Conservation (phyloP, 140 eudicot genomes). For the Flaveria floridana region DNA sequence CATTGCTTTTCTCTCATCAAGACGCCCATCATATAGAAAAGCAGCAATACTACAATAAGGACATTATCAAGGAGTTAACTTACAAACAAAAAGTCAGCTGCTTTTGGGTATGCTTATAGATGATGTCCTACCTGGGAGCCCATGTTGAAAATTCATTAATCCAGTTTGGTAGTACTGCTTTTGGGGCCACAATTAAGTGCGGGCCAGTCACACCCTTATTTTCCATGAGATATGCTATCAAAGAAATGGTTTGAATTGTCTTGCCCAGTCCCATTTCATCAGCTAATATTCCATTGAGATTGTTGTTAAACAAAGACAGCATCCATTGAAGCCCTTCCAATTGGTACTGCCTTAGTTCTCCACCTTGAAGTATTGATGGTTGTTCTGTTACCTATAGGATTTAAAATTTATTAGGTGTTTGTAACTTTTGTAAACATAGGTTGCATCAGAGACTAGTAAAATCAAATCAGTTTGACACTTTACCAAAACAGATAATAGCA, state of each 20-base stretch:
- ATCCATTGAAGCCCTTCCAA: slow-evolving; percentile 99
- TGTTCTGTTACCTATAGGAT: slow-evolving; percentile 80
- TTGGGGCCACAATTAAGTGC: slow-evolving; percentile 95
- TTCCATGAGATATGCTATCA: slow-evolving; percentile 87
- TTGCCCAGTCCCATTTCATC: slow-evolving; percentile 99
- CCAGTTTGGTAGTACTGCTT: slow-evolving; percentile 99
- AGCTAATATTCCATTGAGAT: slow-evolving; percentile 92
- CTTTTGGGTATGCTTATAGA: slow-evolving; percentile 6
- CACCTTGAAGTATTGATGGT: slow-evolving; percentile 94
- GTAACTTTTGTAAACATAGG: slow-evolving; percentile 7
- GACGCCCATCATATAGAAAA: slow-evolving; percentile 88
- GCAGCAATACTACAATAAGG: slow-evolving; percentile 63
- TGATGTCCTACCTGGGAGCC: slow-evolving; percentile 77
- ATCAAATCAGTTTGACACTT: slow-evolving; percentile 6
- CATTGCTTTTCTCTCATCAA: slow-evolving; percentile 83
- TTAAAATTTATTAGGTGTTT: slow-evolving; percentile 21
- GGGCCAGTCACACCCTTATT: slow-evolving; percentile 96
- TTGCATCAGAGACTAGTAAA: slow-evolving; percentile 1
- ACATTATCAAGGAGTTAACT: slow-evolving; percentile 11
- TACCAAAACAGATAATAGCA: neutral
- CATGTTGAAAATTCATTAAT: slow-evolving; percentile 74
- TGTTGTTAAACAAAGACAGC: slow-evolving; percentile 90
- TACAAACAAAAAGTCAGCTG: slow-evolving; percentile 9
- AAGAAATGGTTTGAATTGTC: slow-evolving; percentile 89
- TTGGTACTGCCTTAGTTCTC: slow-evolving; percentile 87